A percentile compares a stretch with the other conserved stretches of the same genome.
Evolutionary conservation across 2,329 filamentous ascomycete genomes (phyloP).

Genomic region (Trichophyton simii): DNA sequence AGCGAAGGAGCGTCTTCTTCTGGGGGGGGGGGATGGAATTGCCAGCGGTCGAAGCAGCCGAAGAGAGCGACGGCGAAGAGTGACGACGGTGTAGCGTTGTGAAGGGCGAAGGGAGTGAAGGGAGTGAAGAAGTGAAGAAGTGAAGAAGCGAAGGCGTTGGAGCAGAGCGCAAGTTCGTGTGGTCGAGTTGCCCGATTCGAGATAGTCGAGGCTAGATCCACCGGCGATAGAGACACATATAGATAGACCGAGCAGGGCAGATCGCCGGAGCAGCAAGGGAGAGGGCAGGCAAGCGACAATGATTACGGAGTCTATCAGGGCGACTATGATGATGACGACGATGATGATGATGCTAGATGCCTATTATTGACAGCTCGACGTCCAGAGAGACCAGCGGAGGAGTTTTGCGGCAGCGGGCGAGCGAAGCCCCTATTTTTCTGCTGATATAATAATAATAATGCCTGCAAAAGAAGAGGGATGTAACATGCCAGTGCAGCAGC

Average conservation of each 20-base stretch:
- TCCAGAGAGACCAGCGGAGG: not conserved
- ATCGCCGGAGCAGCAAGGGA: not conserved
- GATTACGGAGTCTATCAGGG: too few relatives aligned
- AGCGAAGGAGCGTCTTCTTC: not conserved
- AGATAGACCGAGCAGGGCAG: not conserved
- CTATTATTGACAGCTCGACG: too few relatives aligned
- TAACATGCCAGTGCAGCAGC: not conserved
- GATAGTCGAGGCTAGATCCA: not conserved
- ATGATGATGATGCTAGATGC: too few relatives aligned
- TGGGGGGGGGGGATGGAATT: not conserved
- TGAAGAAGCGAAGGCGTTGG: not conserved
- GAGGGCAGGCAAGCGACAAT: not conserved
- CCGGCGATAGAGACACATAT: not conserved
- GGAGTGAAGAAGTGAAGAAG: not conserved
- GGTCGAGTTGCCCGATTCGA: slow-evolving; percentile 2
- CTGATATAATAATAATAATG: too few relatives aligned
- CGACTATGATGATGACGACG: not conserved
- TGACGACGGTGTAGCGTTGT: too few relatives aligned
- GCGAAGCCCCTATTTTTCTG: not conserved
- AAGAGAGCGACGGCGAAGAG: not conserved
- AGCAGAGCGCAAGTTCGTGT: not conserved
- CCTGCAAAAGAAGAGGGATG: not conserved
- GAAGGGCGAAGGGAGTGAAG: not conserved
- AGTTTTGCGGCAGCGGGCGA: not conserved
- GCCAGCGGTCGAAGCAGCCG: not conserved